Evolutionary conservation across 208 protist genomes (phyloP).

Genomic region (Trypanosoma melophagium): DNA sequence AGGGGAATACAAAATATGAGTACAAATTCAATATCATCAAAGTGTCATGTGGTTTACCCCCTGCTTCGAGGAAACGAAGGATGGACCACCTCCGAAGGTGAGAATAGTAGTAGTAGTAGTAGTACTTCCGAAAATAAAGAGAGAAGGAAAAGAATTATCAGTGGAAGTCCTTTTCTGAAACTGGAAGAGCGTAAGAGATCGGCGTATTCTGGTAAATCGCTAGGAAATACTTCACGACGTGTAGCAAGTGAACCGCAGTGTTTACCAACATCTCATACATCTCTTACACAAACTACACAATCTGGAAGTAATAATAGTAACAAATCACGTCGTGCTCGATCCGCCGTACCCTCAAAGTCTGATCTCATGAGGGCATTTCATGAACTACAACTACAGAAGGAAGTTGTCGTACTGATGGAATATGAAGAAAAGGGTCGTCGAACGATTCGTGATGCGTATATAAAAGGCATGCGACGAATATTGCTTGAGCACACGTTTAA

Average conservation of each 20-base stretch:
- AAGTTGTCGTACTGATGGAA: conserved; percentile 23
- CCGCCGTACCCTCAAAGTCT: not conserved
- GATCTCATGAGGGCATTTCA: conserved; percentile 19
- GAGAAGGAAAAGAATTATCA: not conserved
- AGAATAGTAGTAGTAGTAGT: not conserved
- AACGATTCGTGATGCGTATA: conserved; percentile 15
- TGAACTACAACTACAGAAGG: conserved; percentile 14
- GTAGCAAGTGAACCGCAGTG: too few relatives aligned
- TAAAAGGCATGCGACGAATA: conserved; percentile 10
- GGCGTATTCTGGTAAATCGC: too few relatives aligned
- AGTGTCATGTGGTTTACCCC: not conserved
- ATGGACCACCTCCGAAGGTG: conserved; percentile 3
- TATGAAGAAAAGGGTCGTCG: conserved; percentile 25
- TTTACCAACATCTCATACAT: not conserved
- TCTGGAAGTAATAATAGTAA: not conserved
- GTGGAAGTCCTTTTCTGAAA: too few relatives aligned
- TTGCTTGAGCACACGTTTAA: conserved; percentile 15
- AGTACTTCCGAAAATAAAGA: not conserved
- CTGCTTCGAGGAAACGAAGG: conserved; percentile 6
- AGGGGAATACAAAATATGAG: not conserved
- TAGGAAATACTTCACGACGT: too few relatives aligned
- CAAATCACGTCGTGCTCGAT: not conserved
- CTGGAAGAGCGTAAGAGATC: too few relatives aligned
- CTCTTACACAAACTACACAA: not conserved
- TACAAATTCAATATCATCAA: not conserved